Evolutionary conservation across 2,329 filamentous ascomycete species (phyloP).

Genomic region (Penicillium oxalicum): DNA sequence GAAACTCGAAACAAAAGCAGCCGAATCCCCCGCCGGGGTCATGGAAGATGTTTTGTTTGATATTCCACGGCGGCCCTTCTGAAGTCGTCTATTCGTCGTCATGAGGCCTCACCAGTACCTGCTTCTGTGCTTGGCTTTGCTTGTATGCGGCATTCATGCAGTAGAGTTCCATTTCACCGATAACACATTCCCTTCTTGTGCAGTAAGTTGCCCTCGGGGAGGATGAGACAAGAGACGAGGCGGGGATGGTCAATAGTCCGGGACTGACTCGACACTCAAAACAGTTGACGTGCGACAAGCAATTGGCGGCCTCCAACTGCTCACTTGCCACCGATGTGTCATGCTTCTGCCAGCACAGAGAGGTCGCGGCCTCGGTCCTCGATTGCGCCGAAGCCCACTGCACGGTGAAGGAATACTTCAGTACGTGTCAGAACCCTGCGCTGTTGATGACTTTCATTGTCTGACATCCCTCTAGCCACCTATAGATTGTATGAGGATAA

Average conservation of each 20-base stretch:
- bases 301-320: slow-evolving; percentile 6
- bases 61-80: neutral
- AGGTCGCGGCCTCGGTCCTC: slow-evolving; percentile 2
- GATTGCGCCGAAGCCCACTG: slow-evolving; percentile 9
- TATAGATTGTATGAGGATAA: slow-evolving; percentile 10
- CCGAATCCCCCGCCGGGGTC: neutral
- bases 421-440: slow-evolving; percentile 4
- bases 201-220: slow-evolving; percentile 1
- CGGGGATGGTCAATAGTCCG: no score
- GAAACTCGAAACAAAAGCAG: slow-evolving; percentile 7
- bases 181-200: slow-evolving; percentile 8
- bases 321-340: slow-evolving; percentile 7
- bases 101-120: slow-evolving; percentile 8
- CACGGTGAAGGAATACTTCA: slow-evolving; percentile 12
- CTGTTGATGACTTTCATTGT: neutral
- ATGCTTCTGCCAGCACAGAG: slow-evolving; percentile 10
- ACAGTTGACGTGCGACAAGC: slow-evolving; percentile 2
- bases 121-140: slow-evolving; percentile 5
- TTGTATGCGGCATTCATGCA: slow-evolving; percentile 2
- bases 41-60: neutral
- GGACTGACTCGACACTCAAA: slow-evolving; percentile 5
- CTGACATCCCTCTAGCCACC: slow-evolving; percentile 5
- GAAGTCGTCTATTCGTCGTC: neutral
- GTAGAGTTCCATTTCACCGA: neutral
- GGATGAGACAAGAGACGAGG: no score